These are phyloP conservation scores for Aspergillus pseudoviridinutans DNA, from an alignment of 2,329 filamentous ascomycete species.

Conservation along the genomic window DNA sequence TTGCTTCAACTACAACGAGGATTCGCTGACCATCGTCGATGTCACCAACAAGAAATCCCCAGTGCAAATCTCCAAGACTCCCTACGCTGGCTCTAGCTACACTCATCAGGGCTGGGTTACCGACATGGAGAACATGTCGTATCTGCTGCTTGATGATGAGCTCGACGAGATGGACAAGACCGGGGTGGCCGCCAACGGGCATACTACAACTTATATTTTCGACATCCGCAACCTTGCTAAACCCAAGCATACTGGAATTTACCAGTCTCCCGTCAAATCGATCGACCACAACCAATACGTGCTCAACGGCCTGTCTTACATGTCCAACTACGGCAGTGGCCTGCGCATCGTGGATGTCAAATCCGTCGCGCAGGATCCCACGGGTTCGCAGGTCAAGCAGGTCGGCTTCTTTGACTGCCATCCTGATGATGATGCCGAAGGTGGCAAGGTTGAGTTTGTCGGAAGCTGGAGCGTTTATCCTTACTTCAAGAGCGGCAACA, in stretches of 20 bases:
- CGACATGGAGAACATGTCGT: slow-evolving; percentile 7
- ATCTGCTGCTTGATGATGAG: slow-evolving; percentile 17
- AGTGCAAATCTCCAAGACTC: slow-evolving; percentile 16
- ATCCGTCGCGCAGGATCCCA: slow-evolving; percentile 11
- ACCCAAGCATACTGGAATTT: slow-evolving; percentile 14
- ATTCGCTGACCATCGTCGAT: slow-evolving; percentile 16
- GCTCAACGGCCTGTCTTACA: slow-evolving; percentile 14
- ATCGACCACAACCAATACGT: slow-evolving; percentile 21
- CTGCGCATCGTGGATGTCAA: slow-evolving; percentile 16
- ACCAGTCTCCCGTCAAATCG: slow-evolving; percentile 15
- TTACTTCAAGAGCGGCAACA: slow-evolving; percentile 12
- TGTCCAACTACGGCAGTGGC: slow-evolving; percentile 16
- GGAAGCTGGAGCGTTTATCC: slow-evolving; percentile 18
- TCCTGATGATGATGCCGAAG: slow-evolving; percentile 12
- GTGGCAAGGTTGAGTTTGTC: slow-evolving; percentile 12
- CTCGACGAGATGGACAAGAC: slow-evolving; percentile 14
- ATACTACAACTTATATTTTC: slow-evolving; percentile 19
- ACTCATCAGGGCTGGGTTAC: slow-evolving; percentile 18
- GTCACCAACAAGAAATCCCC: slow-evolving; percentile 11
- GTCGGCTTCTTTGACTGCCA: slow-evolving; percentile 16
- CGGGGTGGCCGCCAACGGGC: slow-evolving; percentile 15
- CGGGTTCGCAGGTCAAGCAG: slow-evolving; percentile 10
- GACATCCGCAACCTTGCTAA: slow-evolving; percentile 11
- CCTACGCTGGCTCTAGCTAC: slow-evolving; percentile 15
- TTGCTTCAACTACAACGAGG: slow-evolving; percentile 21